Evolutionary conservation across 75 land plant genomes (phyloP).

Genomic region (Pseudotsuga menziesii): DNA sequence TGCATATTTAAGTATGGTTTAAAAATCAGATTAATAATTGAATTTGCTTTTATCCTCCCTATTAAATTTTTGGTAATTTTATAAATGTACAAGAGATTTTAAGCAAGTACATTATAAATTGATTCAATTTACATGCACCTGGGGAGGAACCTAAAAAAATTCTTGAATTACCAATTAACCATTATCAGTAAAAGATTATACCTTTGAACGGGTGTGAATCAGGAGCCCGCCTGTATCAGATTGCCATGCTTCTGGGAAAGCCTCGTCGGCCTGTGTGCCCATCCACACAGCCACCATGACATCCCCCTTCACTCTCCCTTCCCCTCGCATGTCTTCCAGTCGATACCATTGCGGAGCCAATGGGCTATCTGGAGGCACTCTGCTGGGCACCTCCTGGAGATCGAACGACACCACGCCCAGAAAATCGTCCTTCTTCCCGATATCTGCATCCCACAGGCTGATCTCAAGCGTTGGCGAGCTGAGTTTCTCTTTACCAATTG

Average conservation of each 20-base stretch:
- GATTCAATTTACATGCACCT: too few species aligned
- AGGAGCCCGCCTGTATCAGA: constrained; percentile 74
- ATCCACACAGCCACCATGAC: constrained; percentile 81
- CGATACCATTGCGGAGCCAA: constrained; percentile 86
- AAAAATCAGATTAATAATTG: too few species aligned
- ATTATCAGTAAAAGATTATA: neutral
- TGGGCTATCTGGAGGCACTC: constrained; percentile 78
- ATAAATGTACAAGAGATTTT: too few species aligned
- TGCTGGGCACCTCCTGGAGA: constrained; percentile 60
- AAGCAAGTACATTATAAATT: too few species aligned
- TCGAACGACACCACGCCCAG: constrained; percentile 67
- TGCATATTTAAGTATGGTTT: too few species aligned
- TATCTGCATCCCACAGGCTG: constrained; percentile 49
- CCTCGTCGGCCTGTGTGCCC: constrained; percentile 80
- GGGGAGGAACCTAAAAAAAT: too few species aligned
- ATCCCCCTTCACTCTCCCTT: constrained; percentile 27
- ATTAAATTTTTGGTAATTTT: too few species aligned
- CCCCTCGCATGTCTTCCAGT: constrained; percentile 33
- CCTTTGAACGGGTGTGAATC: constrained; percentile 50
- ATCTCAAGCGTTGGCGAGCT: constrained; percentile 55
- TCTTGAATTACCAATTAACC: too few species aligned
- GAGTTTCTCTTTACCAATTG: constrained; percentile 51
- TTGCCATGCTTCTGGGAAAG: constrained; percentile 87
- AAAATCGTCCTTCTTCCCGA: constrained; percentile 23
- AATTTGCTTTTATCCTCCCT: too few species aligned